Evolutionary conservation across 176 grass and related monocot genomes (phyloP).

Genomic region (Ampelocalamus luodianensis): DNA sequence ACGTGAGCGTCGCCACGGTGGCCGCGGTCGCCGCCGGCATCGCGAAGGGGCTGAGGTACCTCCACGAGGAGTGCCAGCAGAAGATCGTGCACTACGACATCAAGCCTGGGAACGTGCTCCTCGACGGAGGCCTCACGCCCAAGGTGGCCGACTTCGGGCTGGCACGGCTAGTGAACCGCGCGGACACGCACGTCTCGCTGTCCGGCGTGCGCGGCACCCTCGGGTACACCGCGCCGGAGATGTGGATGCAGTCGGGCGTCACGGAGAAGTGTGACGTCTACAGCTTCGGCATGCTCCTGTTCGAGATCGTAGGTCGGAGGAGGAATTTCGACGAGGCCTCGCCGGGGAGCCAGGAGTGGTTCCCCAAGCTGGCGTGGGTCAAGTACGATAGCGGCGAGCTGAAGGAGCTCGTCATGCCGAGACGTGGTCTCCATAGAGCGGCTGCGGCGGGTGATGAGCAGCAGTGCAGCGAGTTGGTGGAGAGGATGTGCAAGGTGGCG

Average conservation of each 20-base stretch:
- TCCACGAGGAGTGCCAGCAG: conserved; percentile 59
- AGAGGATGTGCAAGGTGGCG: conserved; percentile 38
- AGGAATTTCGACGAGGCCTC: conserved; percentile 31
- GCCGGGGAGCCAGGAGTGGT: conserved; percentile 17
- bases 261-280: conserved; percentile 48
- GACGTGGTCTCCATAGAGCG: too few relatives aligned
- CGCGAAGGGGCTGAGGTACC: conserved; percentile 43
- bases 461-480: background rate
- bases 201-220: conserved; percentile 26
- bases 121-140: conserved; percentile 13
- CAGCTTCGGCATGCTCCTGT: conserved; percentile 47
- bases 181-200: background rate
- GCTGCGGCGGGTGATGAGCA: background rate
- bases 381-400: background rate
- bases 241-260: background rate
- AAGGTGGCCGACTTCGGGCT: conserved; percentile 53
- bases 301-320: conserved; percentile 38
- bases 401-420: too few relatives aligned
- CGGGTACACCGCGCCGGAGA: conserved; percentile 48
- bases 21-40: conserved; percentile 40
- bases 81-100: conserved; percentile 61
- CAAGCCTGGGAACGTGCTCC: conserved; percentile 50
- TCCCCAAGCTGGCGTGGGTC: conserved; percentile 3
- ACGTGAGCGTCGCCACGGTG: background rate
- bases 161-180: conserved; percentile 30